A percentile compares a stretch with the other conserved stretches of the same genome.
These are phyloP conservation scores for Solanum habrochaites DNA, from an alignment of 257 asterid species.

Conservation along the genomic window DNA sequence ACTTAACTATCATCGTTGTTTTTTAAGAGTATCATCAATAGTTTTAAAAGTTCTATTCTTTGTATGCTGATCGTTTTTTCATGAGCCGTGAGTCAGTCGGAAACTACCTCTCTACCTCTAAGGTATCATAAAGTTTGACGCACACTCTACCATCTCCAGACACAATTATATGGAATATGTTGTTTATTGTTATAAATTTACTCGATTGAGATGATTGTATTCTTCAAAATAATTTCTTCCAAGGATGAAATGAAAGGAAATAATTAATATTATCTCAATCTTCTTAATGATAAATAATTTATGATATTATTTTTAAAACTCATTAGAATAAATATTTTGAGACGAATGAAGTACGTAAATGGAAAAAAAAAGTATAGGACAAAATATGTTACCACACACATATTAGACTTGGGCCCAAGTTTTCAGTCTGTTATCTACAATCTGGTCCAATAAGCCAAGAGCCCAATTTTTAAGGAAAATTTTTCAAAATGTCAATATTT, in stretches of 20 bases:
- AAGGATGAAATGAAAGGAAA: background rate
- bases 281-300: background rate
- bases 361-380: background rate
- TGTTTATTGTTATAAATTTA: background rate
- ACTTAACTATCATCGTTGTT: background rate
- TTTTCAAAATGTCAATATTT: no score
- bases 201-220: background rate
- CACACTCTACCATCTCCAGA: background rate
- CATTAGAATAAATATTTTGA: background rate
- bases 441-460: background rate
- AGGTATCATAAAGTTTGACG: no score
- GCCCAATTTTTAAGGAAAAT: background rate
- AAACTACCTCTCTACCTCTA: background rate
- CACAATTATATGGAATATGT: background rate
- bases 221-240: background rate
- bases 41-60: no score
- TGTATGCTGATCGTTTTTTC: background rate
- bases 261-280: background rate
- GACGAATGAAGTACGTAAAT: background rate
- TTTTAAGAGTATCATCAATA: background rate
- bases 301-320: no score
- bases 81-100: accelerated
- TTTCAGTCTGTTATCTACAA: background rate
- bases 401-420: background rate
- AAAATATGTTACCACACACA: background rate